phyloP scores from a whole-genome alignment of 768 basidiomycete genomes.

The Suillus bovinus region DNA sequence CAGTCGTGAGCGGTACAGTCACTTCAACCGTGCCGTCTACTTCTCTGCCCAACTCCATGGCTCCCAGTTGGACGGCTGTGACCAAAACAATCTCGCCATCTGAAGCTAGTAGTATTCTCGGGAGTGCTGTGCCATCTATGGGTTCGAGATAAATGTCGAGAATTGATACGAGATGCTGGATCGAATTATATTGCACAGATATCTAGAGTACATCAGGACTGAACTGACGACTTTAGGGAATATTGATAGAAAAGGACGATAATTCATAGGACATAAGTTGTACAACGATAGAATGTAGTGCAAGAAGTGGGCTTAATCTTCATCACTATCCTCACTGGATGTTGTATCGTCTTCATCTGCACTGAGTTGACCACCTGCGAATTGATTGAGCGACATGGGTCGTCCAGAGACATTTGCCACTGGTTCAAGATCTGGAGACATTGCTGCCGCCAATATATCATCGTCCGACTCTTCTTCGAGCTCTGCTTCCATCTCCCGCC shows the following conservation, averaged over 20 bases:
- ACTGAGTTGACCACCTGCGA: constrained; percentile 43
- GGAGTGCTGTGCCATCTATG: constrained; percentile 20
- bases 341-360: constrained; percentile 51
- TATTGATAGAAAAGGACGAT: not conserved
- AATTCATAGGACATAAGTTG: not conserved
- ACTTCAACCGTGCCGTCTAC: constrained; percentile 30
- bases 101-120: constrained; percentile 33
- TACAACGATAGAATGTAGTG: not conserved
- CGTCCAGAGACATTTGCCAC: constrained; percentile 23
- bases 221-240: not conserved
- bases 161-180: not conserved
- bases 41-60: no score
- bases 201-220: not conserved
- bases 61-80: constrained; percentile 5
- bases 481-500: constrained; percentile 36
- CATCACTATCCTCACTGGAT: constrained; percentile 57
- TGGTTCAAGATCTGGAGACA: constrained; percentile 36
- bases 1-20: constrained; percentile 30
- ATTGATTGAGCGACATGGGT: constrained; percentile 53
- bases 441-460: constrained; percentile 49
- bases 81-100: constrained; percentile 26
- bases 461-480: constrained; percentile 46
- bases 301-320: constrained; percentile 35
- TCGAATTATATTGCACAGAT: not conserved
- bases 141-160: constrained; percentile 2